Base-by-base conservation (phyloP, 1,284 basidiomycete species). In the Pseudozyma pruni region DNA sequence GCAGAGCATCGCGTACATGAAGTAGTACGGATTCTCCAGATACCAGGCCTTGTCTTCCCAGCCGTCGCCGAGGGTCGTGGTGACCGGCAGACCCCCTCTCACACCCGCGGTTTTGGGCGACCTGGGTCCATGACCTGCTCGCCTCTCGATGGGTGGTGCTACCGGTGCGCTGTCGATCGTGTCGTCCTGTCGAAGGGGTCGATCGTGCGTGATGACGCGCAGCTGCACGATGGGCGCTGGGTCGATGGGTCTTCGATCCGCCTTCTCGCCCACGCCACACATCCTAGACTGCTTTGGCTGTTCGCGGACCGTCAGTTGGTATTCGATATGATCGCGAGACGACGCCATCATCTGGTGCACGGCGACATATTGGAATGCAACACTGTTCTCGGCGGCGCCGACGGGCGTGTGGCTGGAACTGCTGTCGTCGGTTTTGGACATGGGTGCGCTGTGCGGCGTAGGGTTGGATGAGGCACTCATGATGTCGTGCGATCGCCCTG, bases 211-310 rank as follows among this genome's bases (percentile, higher is more conserved):
- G 72, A 92, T 87, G 54, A 97, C 91, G 50, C 91, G 89, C 8
- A 98, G 88, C 83, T 95, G 93, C n/a, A 97, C 89, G 82, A 97
- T 94, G 13, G 94, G 94, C 0, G 93, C 93, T 0, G 95, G 94
- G 85, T 97, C 93, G 79, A 98, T 93, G 3, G 94, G 93, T 27
- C 94, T 87, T 34, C 94, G 87, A 85, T 97, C 92, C 59, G 92
- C 92, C 86, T 91, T 91, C 76, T 93, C 92, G 46, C 76, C 76
- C 3, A 79, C 70, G 19, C 78, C 78, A 40, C 78, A 78, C 78
- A 80, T 80, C 25, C 78, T 62, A 8, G 76, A 75, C n/a, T 80
- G 78, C 39, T 77, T 76, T 2, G 78, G 78, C 52, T 80, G 78
- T 44, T 80, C 78, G 20, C 78, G 72, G 14, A 80, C 63, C 8